A percentile compares a stretch with the other conserved stretches of the same genome.
Evolutionary conservation across 352 stramenopile species (phyloP).

Genomic region (Pythium utonaiense): DNA sequence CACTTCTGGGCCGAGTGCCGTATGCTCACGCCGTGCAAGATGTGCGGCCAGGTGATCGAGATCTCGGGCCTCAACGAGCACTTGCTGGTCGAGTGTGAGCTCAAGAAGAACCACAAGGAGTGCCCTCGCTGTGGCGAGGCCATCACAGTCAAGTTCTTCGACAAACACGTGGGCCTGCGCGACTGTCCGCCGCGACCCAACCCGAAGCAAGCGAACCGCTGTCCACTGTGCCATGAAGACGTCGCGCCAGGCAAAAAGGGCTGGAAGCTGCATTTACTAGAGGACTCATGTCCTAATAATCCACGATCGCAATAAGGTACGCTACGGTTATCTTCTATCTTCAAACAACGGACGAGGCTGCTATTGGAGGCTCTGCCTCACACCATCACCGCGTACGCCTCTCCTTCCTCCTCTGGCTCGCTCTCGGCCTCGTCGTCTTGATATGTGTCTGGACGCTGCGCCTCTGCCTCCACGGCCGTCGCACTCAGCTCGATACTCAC

Average conservation of each 20-base stretch:
- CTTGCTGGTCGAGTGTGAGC: constrained; percentile 86
- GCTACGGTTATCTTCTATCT: not conserved
- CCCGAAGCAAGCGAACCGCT: constrained; percentile 66
- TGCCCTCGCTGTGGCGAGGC: constrained; percentile 80
- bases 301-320: constrained; percentile 38
- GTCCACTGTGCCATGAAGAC: constrained; percentile 79
- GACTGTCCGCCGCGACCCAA: constrained; percentile 63
- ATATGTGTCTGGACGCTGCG: not conserved
- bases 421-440: not conserved
- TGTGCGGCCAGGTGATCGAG: constrained; percentile 93
- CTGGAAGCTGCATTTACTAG: constrained; percentile 66
- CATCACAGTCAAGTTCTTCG: constrained; percentile 81
- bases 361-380: not conserved
- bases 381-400: not conserved
- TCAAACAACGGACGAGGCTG: not conserved
- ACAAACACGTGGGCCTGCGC: constrained; percentile 73
- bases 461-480: not conserved
- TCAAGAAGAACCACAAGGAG: constrained; percentile 76
- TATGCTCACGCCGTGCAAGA: constrained; percentile 90
- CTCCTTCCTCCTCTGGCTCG: not conserved
- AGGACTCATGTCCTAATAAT: constrained; percentile 74
- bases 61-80: constrained; percentile 89
- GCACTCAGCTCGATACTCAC: not conserved
- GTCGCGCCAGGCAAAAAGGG: constrained; percentile 58
- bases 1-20: constrained; percentile 91